Evolutionary conservation across 1,284 basidiomycete species (phyloP), one percentile per base, ranked within the genome.

Genomic region (Cryptococcus depauperatus): DNA sequence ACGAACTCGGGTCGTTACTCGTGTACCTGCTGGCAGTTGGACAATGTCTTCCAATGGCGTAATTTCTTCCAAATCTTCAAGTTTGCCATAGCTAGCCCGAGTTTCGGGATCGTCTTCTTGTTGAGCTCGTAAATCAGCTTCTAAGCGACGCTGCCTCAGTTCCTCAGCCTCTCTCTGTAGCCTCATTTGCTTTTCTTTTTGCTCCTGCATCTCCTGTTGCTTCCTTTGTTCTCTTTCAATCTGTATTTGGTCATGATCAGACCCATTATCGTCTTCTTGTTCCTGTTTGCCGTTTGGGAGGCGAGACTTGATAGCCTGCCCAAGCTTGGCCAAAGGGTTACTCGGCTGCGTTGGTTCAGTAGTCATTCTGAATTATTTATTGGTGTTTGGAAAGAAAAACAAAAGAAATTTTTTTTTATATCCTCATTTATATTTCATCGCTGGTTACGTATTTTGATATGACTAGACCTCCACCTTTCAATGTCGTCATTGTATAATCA

Each of bases 1-100:
- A 26, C 61, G 35, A 2, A 51, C 61, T 55, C 59, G 47, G 27
- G 61, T 51, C 2, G 56, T 57, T 11, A 64, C 52, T n/a, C 52
- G 28, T 26, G 30, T 28, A 11, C 57, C 58, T 30, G 48, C 41
- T 13, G 51, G 43, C 23, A 56, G 35, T 28, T 51, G 41, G 18
- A 51, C 47, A 7, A 61, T 47, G 5, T 53, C 49, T 9, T 45
- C 41, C 35, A 60, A n/a, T 14, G 42, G 41, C 9, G 44, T 44
- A 22, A 59, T 46, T 37, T 56, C 52, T 6, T 41, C 45, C 2
- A 51, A 48, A 16, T 46, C 43, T 16, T 39, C 46, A 18, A 52
- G 33, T 7, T 50, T 47, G 19, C 55, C 54, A 41, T 57, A 57
- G 14, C 44, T 35, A 11, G 35, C 52, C 43, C 40, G 44, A 27